Evolutionary conservation across 2,329 filamentous ascomycete species (phyloP).

Genomic region (Tolypocladium ovalisporum): DNA sequence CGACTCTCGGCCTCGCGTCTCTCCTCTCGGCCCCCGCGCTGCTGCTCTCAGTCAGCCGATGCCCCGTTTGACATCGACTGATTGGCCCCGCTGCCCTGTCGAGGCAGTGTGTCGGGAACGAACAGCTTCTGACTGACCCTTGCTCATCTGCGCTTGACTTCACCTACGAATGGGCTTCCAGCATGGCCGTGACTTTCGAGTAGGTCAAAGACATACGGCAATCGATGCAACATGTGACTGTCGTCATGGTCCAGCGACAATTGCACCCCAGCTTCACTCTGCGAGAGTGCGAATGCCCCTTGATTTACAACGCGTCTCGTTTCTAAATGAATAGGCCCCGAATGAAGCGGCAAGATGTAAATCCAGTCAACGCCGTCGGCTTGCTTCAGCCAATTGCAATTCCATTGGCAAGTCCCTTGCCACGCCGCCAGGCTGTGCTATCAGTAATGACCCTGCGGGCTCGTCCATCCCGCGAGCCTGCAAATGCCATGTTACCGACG

Average conservation of each 20-base stretch:
- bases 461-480: background rate
- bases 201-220: too few species aligned
- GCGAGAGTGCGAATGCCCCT: too few species aligned
- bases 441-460: background rate
- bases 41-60: background rate
- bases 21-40: background rate
- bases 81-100: background rate
- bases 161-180: too few species aligned
- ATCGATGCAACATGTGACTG: background rate
- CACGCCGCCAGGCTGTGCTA: background rate
- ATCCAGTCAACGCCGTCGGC: background rate
- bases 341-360: background rate
- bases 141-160: too few species aligned
- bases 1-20: background rate
- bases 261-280: background rate
- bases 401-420: background rate
- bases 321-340: too few species aligned
- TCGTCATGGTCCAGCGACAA: background rate
- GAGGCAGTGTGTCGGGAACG: too few species aligned
- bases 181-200: too few species aligned
- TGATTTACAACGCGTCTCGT: too few species aligned
- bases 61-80: background rate
- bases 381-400: background rate
- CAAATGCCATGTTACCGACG: background rate
- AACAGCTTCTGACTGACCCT: too few species aligned